These are phyloP conservation scores for Blastomyces gilchristii DNA, from an alignment of 2,329 filamentous ascomycete species.

Conservation along the genomic window DNA sequence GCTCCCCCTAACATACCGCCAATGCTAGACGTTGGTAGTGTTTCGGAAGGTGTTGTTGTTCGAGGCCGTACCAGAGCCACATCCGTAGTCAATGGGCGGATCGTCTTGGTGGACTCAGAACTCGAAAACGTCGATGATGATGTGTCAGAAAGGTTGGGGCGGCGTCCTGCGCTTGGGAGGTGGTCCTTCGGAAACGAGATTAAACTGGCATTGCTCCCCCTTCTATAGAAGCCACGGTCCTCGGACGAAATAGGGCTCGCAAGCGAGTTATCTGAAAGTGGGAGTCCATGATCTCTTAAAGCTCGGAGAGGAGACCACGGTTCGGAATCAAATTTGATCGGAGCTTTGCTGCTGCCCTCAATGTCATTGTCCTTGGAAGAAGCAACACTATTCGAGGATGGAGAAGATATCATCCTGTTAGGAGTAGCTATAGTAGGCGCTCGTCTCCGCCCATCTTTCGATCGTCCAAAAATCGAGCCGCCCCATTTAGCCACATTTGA, in stretches of 20 bases:
- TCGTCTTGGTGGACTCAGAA: constrained; percentile 38
- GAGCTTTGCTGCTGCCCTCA: constrained; percentile 44
- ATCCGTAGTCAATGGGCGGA: constrained; percentile 28
- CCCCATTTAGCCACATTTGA: constrained; percentile 63
- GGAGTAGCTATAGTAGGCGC: constrained; percentile 45
- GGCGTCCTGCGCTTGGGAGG: constrained; percentile 20
- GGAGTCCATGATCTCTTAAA: constrained; percentile 53
- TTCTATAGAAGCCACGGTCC: constrained; percentile 31
- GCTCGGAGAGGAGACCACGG: constrained; percentile 29
- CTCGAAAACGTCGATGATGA: constrained; percentile 37
- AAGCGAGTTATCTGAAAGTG: constrained; percentile 62
- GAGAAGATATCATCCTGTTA: constrained; percentile 46
- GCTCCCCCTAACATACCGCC: constrained; percentile 34
- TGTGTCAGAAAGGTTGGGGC: constrained; percentile 33
- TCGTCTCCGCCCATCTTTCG: constrained; percentile 39
- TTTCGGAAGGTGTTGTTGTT: constrained; percentile 22
- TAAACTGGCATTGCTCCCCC: constrained; percentile 10
- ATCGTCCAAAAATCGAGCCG: constrained; percentile 42
- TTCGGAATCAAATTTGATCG: constrained; percentile 46
- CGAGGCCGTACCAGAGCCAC: constrained; percentile 18
- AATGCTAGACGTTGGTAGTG: constrained; percentile 26
- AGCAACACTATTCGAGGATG: constrained; percentile 46
- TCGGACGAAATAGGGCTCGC: constrained; percentile 51
- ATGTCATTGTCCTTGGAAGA: constrained; percentile 42
- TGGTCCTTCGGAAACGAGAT: constrained; percentile 12